phyloP scores from a whole-genome alignment of 306 rosid species.

The Prunus mume region DNA sequence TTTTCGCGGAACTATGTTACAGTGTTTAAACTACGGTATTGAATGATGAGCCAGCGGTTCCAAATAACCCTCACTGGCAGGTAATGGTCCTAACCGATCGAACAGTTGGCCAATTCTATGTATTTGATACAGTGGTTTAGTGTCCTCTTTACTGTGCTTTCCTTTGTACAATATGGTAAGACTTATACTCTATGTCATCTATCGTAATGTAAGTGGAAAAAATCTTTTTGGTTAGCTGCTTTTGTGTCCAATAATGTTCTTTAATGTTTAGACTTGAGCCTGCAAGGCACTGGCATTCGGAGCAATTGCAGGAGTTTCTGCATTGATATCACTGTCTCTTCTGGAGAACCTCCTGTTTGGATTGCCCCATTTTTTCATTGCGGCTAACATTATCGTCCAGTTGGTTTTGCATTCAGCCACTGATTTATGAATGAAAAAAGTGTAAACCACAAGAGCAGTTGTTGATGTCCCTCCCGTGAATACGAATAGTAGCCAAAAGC shows the following conservation, averaged over 20 bases:
- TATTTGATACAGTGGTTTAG: not conserved
- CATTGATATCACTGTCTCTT: conserved; percentile 13
- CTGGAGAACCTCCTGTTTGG: conserved; percentile 24
- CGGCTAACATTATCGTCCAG: conserved; percentile 19
- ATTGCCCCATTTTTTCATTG: conserved; percentile 26
- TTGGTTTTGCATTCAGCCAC: conserved; percentile 7
- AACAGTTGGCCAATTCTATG: not conserved
- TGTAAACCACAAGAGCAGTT: conserved; percentile 32
- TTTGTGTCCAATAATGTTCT: not conserved
- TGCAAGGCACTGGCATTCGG: not conserved
- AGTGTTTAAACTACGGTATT: not conserved
- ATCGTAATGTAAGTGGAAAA: not conserved
- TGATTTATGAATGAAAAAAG: not conserved
- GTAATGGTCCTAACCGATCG: not conserved
- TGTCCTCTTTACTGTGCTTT: not conserved
- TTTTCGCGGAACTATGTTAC: not conserved
- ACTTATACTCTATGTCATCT: not conserved
- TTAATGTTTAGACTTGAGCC: conserved; percentile 9
- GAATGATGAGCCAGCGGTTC: not conserved
- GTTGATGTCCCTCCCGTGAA: conserved; percentile 46
- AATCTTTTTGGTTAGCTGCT: not conserved
- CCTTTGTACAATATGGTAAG: not conserved
- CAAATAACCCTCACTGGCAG: not conserved
- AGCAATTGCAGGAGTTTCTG: conserved; percentile 5
- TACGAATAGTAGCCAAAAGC: conserved; percentile 35